A percentile compares a stretch with the other conserved stretches of the same genome.
Conservation (phyloP, 805 yeast species). For the Saccharomycopsis capsularis region DNA sequence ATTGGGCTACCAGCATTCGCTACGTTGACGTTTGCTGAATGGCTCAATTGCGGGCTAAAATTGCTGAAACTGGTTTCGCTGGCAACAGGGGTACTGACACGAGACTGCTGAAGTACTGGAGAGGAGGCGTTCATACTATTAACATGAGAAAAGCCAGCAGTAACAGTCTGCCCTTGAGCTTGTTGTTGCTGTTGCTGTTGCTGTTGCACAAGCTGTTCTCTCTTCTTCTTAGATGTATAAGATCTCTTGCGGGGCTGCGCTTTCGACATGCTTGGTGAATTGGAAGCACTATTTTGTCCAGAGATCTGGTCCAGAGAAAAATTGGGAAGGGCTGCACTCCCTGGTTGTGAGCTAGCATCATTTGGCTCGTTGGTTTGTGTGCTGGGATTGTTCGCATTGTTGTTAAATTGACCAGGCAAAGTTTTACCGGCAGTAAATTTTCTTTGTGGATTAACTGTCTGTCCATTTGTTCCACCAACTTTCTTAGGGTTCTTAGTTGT, state of each 20-base stretch:
- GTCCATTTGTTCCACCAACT: slow-evolving; percentile 8
- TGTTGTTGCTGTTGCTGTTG: slow-evolving; percentile 6
- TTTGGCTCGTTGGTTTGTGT: background rate
- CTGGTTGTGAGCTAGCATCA: background rate
- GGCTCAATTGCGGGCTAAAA: slow-evolving; percentile 10
- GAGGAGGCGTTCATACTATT: background rate
- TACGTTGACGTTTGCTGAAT: background rate
- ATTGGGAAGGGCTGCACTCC: too few species aligned
- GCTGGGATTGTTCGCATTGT: slow-evolving; percentile 8
- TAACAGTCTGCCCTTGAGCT: background rate
- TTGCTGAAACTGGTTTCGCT: slow-evolving; percentile 10
- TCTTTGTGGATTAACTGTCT: background rate
- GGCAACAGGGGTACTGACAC: slow-evolving; percentile 9
- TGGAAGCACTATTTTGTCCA: slow-evolving; percentile 15
- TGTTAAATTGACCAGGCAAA: slow-evolving; percentile 26
- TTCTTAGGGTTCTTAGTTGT: slow-evolving; percentile 10
- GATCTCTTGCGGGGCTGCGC: slow-evolving; percentile 15
- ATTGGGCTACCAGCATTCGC: background rate
- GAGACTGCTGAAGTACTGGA: slow-evolving; percentile 5
- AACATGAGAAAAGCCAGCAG: slow-evolving; percentile 1
- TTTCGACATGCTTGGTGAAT: slow-evolving; percentile 15
- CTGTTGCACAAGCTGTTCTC: slow-evolving; percentile 13
- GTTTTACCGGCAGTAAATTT: slow-evolving; percentile 28
- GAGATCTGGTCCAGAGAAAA: slow-evolving; percentile 4
- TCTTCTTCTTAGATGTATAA: slow-evolving; percentile 17